phyloP scores from a whole-genome alignment of 1,284 basidiomycete genomes.

The Cerrena zonata region DNA sequence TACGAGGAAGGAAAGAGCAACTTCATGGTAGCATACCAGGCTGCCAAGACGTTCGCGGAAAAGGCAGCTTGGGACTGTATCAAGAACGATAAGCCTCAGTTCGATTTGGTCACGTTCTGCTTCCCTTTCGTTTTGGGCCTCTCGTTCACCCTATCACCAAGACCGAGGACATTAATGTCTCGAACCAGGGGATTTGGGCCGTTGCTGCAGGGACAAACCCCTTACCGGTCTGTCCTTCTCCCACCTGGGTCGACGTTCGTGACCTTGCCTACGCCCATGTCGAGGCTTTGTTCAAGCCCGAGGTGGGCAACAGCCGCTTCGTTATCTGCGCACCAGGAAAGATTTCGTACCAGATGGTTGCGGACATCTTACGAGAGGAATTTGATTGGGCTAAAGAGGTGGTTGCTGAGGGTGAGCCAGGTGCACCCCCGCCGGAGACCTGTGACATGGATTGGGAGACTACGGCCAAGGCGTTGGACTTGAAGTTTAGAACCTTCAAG shows the following conservation, averaged over 20 bases:
- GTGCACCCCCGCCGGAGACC: conserved; percentile 6
- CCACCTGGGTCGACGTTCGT: conserved; percentile 13
- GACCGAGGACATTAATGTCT: conserved; percentile 6
- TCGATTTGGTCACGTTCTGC: conserved; percentile 14
- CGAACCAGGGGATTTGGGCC: conserved; percentile 2
- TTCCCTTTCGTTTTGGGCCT: conserved; percentile 14
- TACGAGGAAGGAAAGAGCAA: conserved; percentile 7
- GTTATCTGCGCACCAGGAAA: conserved; percentile 7
- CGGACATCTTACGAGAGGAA: conserved; percentile 10
- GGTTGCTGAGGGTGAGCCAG: conserved; percentile 6
- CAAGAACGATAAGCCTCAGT: conserved; percentile 7
- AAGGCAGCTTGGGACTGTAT: conserved; percentile 13
- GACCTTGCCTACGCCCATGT: conserved; percentile 14
- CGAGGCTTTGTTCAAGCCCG: conserved; percentile 12
- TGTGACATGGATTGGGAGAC: conserved; percentile 6
- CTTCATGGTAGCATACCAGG: conserved; percentile 10
- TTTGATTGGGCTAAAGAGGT: conserved; percentile 11
- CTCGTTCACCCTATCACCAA: conserved; percentile 11
- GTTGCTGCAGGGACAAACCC: conserved; percentile 2
- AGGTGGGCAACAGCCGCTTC: conserved; percentile 10
- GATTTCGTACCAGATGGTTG: conserved; percentile 7
- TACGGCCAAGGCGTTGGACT: conserved; percentile 4
- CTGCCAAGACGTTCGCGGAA: conserved; percentile 14
- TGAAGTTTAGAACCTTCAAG: conserved; percentile 9
- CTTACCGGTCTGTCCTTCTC: background rate